Conservation (phyloP, 805 yeast genomes). For the Grigorovia humatica region DNA sequence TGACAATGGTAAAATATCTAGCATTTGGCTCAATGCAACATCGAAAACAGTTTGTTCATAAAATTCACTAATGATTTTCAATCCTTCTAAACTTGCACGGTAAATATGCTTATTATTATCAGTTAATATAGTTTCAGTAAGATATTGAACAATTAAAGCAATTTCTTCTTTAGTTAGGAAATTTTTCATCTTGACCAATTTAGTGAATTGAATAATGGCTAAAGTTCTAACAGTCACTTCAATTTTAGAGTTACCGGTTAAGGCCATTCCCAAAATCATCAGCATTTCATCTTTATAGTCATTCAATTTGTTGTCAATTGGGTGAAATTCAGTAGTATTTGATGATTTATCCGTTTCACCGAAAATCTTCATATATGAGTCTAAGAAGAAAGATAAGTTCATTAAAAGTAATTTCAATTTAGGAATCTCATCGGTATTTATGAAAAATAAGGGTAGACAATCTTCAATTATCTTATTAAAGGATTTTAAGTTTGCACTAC, state of each 20-base stretch:
- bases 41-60: constrained; percentile 36
- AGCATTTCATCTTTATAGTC: constrained; percentile 56
- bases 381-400: constrained; percentile 48
- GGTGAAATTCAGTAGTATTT: neutral
- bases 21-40: constrained; percentile 40
- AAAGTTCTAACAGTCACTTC: constrained; percentile 63
- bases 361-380: constrained; percentile 39
- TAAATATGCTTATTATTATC: constrained; percentile 44
- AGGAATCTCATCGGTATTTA: constrained; percentile 34
- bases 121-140: constrained; percentile 50
- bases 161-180: constrained; percentile 47
- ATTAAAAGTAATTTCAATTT: constrained; percentile 51
- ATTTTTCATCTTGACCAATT: constrained; percentile 39
- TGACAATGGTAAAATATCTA: constrained; percentile 42
- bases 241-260: constrained; percentile 53
- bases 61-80: constrained; percentile 33
- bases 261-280: constrained; percentile 54
- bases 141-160: constrained; percentile 50
- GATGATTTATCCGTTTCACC: constrained; percentile 16
- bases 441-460: constrained; percentile 36
- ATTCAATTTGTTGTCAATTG: constrained; percentile 30
- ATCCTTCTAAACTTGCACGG: constrained; percentile 43
- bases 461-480: constrained; percentile 42
- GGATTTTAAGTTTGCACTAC: constrained; percentile 35
- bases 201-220: constrained; percentile 54